A percentile compares a stretch with the other conserved stretches of the same genome.
Evolutionary conservation across 192 early-diverging fungal species (phyloP).

Genomic region (Lunasporangiospora selenospora): DNA sequence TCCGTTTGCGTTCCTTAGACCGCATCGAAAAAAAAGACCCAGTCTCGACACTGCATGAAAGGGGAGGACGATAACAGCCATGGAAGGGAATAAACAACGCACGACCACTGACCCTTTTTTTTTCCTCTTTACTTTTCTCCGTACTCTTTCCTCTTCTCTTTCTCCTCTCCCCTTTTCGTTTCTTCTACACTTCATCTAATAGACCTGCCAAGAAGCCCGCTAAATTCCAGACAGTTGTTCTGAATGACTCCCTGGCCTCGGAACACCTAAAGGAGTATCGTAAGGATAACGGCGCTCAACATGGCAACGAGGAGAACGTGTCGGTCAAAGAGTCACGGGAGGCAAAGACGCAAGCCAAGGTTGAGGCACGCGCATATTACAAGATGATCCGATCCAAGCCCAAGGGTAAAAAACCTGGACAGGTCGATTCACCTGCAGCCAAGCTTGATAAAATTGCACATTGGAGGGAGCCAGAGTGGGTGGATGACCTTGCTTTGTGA

Average conservation of each 20-base stretch:
- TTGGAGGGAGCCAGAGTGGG: constrained; percentile 35
- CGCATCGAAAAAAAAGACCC: no score
- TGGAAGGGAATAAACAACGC: no score
- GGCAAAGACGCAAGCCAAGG: constrained; percentile 29
- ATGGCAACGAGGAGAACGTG: not conserved
- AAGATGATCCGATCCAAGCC: constrained; percentile 44
- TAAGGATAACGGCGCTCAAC: not conserved
- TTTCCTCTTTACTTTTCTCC: constrained; percentile 2
- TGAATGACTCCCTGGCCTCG: constrained; percentile 27
- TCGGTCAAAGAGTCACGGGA: constrained; percentile 8
- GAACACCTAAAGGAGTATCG: constrained; percentile 19
- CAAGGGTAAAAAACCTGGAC: constrained; percentile 41
- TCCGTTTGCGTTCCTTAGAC: no score
- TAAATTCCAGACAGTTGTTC: constrained; percentile 29
- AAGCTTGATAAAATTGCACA: constrained; percentile 14
- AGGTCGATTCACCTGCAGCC: constrained; percentile 17
- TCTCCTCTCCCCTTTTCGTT: not conserved
- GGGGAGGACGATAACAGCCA: no score
- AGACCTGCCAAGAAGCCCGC: constrained; percentile 16
- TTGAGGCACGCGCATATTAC: constrained; percentile 38
- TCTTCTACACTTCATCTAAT: not conserved
- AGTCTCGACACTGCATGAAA: no score
- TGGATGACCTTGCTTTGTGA: no score
- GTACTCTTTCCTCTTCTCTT: not conserved
- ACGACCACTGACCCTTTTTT: not conserved